Evolutionary conservation across 164 flowering plant species (phyloP).

Genomic region (Brasenia schreberi): DNA sequence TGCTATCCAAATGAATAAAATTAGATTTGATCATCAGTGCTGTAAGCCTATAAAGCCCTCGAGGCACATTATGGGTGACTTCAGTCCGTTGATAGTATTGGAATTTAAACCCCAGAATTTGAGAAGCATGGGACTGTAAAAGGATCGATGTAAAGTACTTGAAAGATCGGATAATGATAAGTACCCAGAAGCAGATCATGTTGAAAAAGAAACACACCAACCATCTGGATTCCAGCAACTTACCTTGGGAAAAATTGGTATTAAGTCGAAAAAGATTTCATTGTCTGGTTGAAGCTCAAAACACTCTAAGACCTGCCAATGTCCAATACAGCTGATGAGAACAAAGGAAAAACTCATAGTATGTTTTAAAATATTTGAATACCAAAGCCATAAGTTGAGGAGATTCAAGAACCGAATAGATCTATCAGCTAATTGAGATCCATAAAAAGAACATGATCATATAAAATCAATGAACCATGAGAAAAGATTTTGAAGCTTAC

Average conservation of each 20-base stretch:
- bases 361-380: background rate
- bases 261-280: slow-evolving; percentile 56
- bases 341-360: background rate
- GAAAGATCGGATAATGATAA: background rate
- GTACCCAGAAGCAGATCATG: background rate
- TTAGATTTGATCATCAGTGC: slow-evolving; percentile 78
- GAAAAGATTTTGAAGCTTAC: slow-evolving; percentile 40
- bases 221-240: background rate
- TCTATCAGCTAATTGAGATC: background rate
- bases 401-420: background rate
- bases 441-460: background rate
- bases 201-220: background rate
- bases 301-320: slow-evolving; percentile 78
- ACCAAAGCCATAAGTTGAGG: background rate
- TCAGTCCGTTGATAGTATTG: slow-evolving; percentile 94
- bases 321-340: background rate
- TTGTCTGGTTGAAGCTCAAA: slow-evolving; percentile 84
- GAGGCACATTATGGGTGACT: slow-evolving; percentile 53
- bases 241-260: slow-evolving; percentile 98
- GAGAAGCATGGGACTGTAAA: slow-evolving; percentile 92
- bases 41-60: slow-evolving; percentile 75
- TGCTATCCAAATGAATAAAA: slow-evolving; percentile 88
- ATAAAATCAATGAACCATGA: background rate
- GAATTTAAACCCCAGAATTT: slow-evolving; percentile 93
- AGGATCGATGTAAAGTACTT: background rate